Conservation (phyloP, 2,329 filamentous ascomycete genomes). For the Paraphoma chrysanthemicola region DNA sequence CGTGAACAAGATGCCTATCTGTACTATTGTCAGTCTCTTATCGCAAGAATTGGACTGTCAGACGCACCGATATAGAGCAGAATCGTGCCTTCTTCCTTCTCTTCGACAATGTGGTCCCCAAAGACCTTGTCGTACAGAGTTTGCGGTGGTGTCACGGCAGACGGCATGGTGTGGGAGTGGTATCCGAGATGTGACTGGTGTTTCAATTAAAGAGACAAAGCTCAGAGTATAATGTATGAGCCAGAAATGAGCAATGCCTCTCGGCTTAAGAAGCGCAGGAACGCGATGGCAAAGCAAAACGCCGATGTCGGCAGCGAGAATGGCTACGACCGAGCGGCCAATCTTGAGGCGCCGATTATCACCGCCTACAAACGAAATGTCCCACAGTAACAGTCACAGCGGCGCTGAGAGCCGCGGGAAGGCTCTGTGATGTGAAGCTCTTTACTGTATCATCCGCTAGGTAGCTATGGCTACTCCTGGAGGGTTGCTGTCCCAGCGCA, state of each 20-base stretch:
- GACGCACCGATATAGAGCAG: conserved; percentile 86
- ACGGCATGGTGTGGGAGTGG: conserved; percentile 70
- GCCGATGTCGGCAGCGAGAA: conserved; percentile 41
- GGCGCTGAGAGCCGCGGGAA: not conserved
- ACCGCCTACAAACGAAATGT: conserved; percentile 17
- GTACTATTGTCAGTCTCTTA: conserved; percentile 31
- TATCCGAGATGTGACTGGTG: conserved; percentile 23
- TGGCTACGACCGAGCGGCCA: conserved; percentile 13
- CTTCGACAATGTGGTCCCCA: conserved; percentile 90
- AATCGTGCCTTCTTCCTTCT: conserved; percentile 91
- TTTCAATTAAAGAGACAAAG: conserved; percentile 10
- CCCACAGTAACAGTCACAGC: not conserved
- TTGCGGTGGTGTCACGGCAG: conserved; percentile 72
- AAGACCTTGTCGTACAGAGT: conserved; percentile 99
- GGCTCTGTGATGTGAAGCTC: not conserved
- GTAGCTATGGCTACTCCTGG: not conserved
- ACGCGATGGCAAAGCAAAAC: conserved; percentile 31
- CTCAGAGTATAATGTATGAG: not conserved
- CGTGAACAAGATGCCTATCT: conserved; percentile 96
- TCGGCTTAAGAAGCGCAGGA: conserved; percentile 31
- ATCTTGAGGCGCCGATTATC: conserved; percentile 12
- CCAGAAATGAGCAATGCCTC: conserved; percentile 5
- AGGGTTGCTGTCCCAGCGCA: not conserved
- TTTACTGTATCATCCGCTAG: not conserved
- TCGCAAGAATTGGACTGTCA: not conserved